A percentile compares a stretch with the other conserved stretches of the same genome.
These are phyloP conservation scores for Trametes versicolor DNA, from an alignment of 1,284 basidiomycete genomes.

Conservation along the genomic window DNA sequence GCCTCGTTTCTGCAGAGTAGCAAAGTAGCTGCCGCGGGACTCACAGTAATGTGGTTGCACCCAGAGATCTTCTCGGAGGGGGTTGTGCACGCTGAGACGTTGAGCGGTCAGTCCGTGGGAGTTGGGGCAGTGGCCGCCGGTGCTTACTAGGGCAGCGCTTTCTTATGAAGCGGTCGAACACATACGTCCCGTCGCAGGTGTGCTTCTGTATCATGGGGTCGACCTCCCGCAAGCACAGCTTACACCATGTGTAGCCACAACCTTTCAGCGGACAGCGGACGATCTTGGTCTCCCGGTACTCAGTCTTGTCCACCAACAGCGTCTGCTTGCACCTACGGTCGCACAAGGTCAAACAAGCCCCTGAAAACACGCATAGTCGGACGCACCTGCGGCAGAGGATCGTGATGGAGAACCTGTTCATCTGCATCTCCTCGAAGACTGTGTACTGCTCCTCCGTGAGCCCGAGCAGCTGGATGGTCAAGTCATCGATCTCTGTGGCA, in stretches of 20 bases:
- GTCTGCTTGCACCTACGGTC: slow-evolving; percentile 53
- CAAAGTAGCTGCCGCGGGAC: slow-evolving; percentile 31
- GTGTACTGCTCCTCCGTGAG: slow-evolving; percentile 57
- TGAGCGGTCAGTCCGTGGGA: background rate
- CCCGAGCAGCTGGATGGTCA: slow-evolving; percentile 56
- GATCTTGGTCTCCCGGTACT: slow-evolving; percentile 52
- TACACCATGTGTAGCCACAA: slow-evolving; percentile 64
- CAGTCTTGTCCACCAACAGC: slow-evolving; percentile 58
- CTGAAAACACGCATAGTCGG: background rate
- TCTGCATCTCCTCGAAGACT: slow-evolving; percentile 63
- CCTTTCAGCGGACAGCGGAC: slow-evolving; percentile 55
- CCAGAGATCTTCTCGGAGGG: slow-evolving; percentile 65
- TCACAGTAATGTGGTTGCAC: slow-evolving; percentile 74
- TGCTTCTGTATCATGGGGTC: slow-evolving; percentile 51
- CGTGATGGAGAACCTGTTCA: slow-evolving; percentile 60
- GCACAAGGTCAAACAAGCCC: background rate
- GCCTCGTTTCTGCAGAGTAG: background rate
- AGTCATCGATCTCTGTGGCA: slow-evolving; percentile 52
- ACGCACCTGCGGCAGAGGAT: slow-evolving; percentile 61
- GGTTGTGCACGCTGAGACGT: slow-evolving; percentile 62
- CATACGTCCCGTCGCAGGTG: slow-evolving; percentile 64
- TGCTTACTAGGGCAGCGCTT: slow-evolving; percentile 63
- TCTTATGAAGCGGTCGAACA: slow-evolving; percentile 66
- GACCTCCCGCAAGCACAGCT: slow-evolving; percentile 57
- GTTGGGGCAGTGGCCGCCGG: background rate